Conservation (phyloP, 441 rosid species). For the Gossypium gossypioides region DNA sequence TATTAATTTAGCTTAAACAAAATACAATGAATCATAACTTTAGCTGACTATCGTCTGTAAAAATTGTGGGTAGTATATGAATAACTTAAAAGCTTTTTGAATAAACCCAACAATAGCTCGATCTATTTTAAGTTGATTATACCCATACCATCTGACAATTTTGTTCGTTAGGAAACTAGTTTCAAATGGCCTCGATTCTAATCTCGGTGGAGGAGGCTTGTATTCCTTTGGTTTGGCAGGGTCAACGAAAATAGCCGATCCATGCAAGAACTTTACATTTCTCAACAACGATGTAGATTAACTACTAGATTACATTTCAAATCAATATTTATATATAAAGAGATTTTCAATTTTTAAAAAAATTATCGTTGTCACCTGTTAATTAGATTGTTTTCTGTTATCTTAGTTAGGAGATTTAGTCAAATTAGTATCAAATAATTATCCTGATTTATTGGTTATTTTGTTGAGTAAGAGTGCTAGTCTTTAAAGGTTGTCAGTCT, state of each 20-base stretch:
- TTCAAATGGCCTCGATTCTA: constrained; percentile 26
- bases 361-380: constrained; percentile 53
- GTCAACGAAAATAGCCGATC: constrained; percentile 88
- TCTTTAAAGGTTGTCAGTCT: background rate
- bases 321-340: background rate
- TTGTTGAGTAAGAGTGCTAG: background rate
- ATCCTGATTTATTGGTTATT: no score
- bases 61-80: background rate
- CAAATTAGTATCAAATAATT: constrained; percentile 2
- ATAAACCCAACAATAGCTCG: background rate
- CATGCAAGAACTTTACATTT: constrained; percentile 52
- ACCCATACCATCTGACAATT: constrained; percentile 64
- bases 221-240: constrained; percentile 72
- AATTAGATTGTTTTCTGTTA: background rate
- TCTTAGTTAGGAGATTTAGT: background rate
- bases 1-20: no score
- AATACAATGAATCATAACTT: background rate
- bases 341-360: background rate
- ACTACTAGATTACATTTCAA: constrained; percentile 9
- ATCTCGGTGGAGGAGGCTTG: constrained; percentile 33
- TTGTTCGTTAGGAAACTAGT: constrained; percentile 55
- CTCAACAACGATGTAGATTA: background rate
- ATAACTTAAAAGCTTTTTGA: background rate
- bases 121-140: background rate
- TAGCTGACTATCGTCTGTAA: background rate